Conservation (phyloP, 2,329 filamentous ascomycete genomes). For the Colletotrichum sp. region DNA sequence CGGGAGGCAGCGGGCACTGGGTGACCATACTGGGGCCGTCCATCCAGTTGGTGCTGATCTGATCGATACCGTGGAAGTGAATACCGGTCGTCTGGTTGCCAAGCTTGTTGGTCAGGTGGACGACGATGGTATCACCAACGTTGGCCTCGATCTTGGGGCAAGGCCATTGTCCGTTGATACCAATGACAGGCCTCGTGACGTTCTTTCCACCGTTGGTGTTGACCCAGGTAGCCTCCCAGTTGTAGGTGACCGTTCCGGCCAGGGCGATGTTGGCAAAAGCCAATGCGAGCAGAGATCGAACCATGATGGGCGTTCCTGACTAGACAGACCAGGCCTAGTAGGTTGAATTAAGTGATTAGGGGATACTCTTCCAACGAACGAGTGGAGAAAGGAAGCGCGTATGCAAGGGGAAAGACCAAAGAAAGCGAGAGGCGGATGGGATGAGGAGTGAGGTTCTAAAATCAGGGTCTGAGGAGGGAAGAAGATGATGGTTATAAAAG, state of each 20-base stretch:
- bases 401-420: not conserved
- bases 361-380: conserved; percentile 5
- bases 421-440: not conserved
- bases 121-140: conserved; percentile 53
- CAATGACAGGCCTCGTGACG: conserved; percentile 41
- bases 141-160: conserved; percentile 59
- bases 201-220: conserved; percentile 39
- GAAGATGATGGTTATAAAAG: conserved; percentile 1
- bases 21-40: conserved; percentile 62
- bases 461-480: not conserved
- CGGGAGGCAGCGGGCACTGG: conserved; percentile 59
- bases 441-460: not conserved
- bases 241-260: conserved; percentile 37
- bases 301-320: not conserved
- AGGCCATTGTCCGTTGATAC: conserved; percentile 68
- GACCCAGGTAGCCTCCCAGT: conserved; percentile 47
- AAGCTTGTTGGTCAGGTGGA: conserved; percentile 55
- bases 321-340: not conserved
- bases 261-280: conserved; percentile 25
- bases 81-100: conserved; percentile 58
- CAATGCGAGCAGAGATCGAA: conserved; percentile 12
- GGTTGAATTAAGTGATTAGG: not conserved
- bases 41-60: conserved; percentile 58
- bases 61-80: conserved; percentile 65
- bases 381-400: conserved; percentile 1